phyloP scores from a whole-genome alignment of 2,329 filamentous ascomycete genomes.

The Trichoderma arundinaceum region DNA sequence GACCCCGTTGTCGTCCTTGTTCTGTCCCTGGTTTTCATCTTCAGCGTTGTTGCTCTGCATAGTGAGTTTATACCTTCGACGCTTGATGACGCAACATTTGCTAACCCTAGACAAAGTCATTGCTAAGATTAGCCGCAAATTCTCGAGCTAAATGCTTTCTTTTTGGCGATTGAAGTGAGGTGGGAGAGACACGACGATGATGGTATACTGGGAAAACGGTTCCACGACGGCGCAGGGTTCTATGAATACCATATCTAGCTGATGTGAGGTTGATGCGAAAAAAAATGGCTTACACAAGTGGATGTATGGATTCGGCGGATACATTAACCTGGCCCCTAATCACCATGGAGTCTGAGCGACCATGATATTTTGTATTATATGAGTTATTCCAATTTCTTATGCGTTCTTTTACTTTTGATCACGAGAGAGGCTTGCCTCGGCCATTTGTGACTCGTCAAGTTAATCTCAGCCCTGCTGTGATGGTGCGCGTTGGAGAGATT shows the following conservation, averaged over 20 bases:
- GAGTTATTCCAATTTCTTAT: conserved; percentile 25
- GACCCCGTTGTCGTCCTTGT: conserved; percentile 97
- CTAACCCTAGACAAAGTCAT: conserved; percentile 68
- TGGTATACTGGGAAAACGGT: conserved; percentile 21
- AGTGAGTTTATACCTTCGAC: conserved; percentile 64
- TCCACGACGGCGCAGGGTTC: conserved; percentile 26
- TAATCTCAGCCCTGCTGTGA: background rate
- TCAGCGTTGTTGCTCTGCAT: conserved; percentile 96
- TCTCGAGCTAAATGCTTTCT: conserved; percentile 63
- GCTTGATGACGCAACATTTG: background rate
- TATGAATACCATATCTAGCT: conserved; percentile 15
- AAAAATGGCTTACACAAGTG: conserved; percentile 3
- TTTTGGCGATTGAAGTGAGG: background rate
- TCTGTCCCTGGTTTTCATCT: conserved; percentile 96
- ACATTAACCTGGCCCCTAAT: conserved; percentile 26
- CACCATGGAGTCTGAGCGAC: conserved; percentile 29
- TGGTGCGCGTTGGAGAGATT: background rate
- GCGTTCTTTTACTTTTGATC: background rate
- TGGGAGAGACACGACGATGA: background rate
- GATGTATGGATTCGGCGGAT: conserved; percentile 30
- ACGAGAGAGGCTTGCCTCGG: background rate
- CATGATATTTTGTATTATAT: conserved; percentile 33
- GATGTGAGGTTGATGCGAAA: background rate
- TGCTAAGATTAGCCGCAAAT: conserved; percentile 91
- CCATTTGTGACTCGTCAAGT: background rate